These are phyloP conservation scores for Aegilops speltoides DNA, from an alignment of 176 grass and related monocot species.

Conservation along the genomic window DNA sequence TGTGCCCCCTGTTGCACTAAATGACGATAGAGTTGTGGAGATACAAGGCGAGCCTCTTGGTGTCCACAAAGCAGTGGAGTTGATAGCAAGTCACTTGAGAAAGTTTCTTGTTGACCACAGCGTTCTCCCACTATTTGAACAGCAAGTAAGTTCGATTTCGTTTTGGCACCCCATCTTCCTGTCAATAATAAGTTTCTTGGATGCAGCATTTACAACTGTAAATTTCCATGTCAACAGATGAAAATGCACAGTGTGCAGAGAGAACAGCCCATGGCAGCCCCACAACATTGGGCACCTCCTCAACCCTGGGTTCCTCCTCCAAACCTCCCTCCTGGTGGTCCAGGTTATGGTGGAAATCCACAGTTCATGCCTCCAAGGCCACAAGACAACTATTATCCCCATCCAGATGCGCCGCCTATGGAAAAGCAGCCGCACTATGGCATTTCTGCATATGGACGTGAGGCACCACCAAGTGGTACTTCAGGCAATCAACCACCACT, in stretches of 20 bases:
- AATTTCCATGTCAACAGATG: slow-evolving; percentile 47
- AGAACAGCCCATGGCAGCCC: slow-evolving; percentile 60
- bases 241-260: slow-evolving; percentile 58
- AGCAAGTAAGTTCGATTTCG: slow-evolving; percentile 50
- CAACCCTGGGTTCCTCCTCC: slow-evolving; percentile 67
- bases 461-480: slow-evolving; percentile 44
- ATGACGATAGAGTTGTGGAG: slow-evolving; percentile 92
- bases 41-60: slow-evolving; percentile 77
- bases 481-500: slow-evolving; percentile 56
- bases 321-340: slow-evolving; percentile 46
- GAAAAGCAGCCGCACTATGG: slow-evolving; percentile 82
- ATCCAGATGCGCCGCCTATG: slow-evolving; percentile 38
- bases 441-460: slow-evolving; percentile 69
- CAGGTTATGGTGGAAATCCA: slow-evolving; percentile 69
- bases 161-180: background rate
- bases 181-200: background rate
- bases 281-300: slow-evolving; percentile 69
- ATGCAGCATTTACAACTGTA: slow-evolving; percentile 6
- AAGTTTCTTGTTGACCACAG: slow-evolving; percentile 93
- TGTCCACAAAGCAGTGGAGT: slow-evolving; percentile 83
- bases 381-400: slow-evolving; percentile 62
- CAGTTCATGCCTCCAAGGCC: slow-evolving; percentile 70
- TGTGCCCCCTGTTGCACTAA: slow-evolving; percentile 74
- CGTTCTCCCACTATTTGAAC: slow-evolving; percentile 85
- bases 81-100: slow-evolving; percentile 76